These are phyloP conservation scores for Catunica adiposa DNA, from an alignment of 2,329 filamentous ascomycete species.

Conservation along the genomic window DNA sequence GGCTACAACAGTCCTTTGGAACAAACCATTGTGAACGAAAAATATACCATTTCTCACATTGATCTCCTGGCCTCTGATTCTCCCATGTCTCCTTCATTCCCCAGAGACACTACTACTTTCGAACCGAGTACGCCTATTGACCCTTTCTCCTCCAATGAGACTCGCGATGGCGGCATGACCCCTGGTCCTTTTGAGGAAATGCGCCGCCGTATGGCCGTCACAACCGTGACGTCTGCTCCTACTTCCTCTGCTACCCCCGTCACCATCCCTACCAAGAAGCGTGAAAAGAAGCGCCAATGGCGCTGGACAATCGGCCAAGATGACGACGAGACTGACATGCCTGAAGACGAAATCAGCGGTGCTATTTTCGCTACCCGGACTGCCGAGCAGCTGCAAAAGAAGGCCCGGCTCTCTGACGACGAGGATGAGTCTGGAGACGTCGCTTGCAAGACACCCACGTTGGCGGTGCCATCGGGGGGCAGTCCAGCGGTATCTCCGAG, in stretches of 20 bases:
- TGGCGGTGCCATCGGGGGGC: background rate
- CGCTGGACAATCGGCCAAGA: constrained; percentile 48
- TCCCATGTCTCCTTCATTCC: constrained; percentile 13
- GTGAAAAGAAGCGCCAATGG: constrained; percentile 47
- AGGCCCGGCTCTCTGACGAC: constrained; percentile 8
- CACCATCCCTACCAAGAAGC: constrained; percentile 22
- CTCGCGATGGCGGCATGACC: constrained; percentile 43
- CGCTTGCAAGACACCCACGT: background rate
- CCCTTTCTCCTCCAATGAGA: constrained; percentile 36
- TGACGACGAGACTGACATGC: constrained; percentile 17
- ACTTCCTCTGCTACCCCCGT: constrained; percentile 17
- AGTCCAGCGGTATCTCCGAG: background rate
- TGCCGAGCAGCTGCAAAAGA: constrained; percentile 17
- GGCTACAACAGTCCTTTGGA: constrained; percentile 46
- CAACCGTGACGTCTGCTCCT: constrained; percentile 32
- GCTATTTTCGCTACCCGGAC: constrained; percentile 27
- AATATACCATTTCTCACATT: constrained; percentile 45
- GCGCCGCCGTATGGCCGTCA: constrained; percentile 37
- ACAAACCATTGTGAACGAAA: constrained; percentile 46
- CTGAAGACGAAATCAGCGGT: constrained; percentile 26
- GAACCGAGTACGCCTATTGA: constrained; percentile 31
- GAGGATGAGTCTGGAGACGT: background rate
- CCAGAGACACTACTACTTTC: background rate
- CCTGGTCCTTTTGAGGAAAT: constrained; percentile 49
- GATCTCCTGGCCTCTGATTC: constrained; percentile 43